phyloP scores from a whole-genome alignment of 306 rosid genomes.

The Cucurbita maxima region DNA sequence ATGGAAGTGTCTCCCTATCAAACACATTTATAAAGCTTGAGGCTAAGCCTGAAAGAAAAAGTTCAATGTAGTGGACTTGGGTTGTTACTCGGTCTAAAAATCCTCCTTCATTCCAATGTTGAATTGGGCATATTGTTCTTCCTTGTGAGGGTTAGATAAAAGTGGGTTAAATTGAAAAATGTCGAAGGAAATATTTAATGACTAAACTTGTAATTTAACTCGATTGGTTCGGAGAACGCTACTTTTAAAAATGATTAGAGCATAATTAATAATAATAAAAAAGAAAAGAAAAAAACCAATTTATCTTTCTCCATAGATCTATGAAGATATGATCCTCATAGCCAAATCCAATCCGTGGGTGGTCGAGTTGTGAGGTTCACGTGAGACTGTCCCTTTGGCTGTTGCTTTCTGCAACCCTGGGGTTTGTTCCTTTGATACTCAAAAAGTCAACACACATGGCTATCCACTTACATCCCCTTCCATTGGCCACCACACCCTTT shows the following conservation, averaged over 20 bases:
- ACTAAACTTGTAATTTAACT: background rate
- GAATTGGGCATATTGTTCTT: no score
- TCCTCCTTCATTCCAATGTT: no score
- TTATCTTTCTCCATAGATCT: background rate
- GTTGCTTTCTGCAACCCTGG: background rate
- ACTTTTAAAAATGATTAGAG: no score
- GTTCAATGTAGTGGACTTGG: no score
- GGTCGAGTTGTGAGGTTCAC: background rate
- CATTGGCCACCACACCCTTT: background rate
- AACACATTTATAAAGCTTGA: no score
- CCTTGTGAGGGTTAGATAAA: no score
- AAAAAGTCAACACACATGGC: background rate
- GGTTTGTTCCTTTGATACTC: background rate
- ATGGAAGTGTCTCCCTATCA: no score
- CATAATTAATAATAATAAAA: background rate
- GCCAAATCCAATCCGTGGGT: background rate
- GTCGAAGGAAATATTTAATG: no score
- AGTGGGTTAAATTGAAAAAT: no score
- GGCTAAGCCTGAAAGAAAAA: no score
- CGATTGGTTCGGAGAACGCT: background rate
- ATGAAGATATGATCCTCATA: constrained; percentile 1
- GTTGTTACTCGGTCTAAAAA: no score
- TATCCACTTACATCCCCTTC: background rate
- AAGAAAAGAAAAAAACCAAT: background rate
- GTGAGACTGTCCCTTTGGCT: background rate